Conservation (phyloP, 768 basidiomycete species). For the Lanmaoa pseudosensibilis region DNA sequence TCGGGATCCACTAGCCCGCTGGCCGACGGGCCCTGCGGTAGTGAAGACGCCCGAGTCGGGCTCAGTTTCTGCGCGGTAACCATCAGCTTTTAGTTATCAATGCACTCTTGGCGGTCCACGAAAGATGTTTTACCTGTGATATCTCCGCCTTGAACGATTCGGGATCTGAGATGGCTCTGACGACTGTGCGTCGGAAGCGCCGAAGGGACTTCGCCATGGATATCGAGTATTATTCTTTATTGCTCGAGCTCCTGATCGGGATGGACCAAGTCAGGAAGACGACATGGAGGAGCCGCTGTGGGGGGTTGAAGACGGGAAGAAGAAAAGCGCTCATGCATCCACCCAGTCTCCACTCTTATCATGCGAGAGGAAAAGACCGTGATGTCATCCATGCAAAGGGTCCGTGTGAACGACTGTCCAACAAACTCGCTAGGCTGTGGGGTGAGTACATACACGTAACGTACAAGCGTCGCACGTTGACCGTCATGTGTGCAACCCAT, state of each 20-base stretch:
- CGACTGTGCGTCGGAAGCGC: conserved; percentile 14
- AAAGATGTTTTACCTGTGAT: conserved; percentile 3
- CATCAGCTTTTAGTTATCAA: neutral
- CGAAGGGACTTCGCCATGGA: conserved; percentile 12
- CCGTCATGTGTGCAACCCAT: no score
- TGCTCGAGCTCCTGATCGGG: neutral
- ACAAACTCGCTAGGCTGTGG: no score
- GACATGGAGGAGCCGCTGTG: neutral
- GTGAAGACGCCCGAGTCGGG: neutral
- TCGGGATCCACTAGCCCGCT: neutral
- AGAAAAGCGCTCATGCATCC: neutral
- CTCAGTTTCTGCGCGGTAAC: neutral
- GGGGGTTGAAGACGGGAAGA: neutral
- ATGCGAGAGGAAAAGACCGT: no score
- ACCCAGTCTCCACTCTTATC: neutral
- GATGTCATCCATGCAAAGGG: no score
- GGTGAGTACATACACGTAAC: neutral
- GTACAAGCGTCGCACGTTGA: neutral
- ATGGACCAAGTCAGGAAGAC: neutral
- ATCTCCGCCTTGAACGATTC: neutral
- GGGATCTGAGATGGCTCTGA: conserved; percentile 23
- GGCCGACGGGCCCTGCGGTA: neutral
- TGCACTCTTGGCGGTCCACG: neutral
- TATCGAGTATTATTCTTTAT: neutral
- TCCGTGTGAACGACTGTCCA: neutral